Percentiles rank a stretch among this genome's conserved stretches.
These are phyloP conservation scores for Microdochium nivale DNA, from an alignment of 2,329 filamentous ascomycete species.

Conservation along the genomic window DNA sequence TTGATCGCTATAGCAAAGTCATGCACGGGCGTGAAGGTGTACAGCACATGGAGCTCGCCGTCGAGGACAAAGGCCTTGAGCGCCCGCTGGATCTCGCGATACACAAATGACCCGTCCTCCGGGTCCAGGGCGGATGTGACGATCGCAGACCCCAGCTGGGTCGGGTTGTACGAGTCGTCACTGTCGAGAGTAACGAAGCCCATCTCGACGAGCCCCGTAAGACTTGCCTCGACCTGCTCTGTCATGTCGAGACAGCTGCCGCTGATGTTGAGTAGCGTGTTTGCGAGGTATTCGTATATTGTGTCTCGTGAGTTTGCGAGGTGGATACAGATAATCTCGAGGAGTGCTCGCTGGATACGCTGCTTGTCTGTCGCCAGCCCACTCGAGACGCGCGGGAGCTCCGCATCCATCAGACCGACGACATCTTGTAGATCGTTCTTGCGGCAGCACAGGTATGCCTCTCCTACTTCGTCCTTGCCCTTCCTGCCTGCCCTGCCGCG, in stretches of 20 bases:
- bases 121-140: slow-evolving; percentile 66
- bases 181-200: slow-evolving; percentile 45
- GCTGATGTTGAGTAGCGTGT: slow-evolving; percentile 57
- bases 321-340: slow-evolving; percentile 62
- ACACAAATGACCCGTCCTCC: slow-evolving; percentile 65
- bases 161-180: slow-evolving; percentile 47
- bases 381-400: slow-evolving; percentile 61
- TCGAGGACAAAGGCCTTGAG: slow-evolving; percentile 71
- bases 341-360: slow-evolving; percentile 61
- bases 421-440: slow-evolving; percentile 61
- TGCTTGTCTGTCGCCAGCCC: slow-evolving; percentile 59
- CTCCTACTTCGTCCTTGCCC: slow-evolving; percentile 68
- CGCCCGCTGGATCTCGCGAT: slow-evolving; percentile 59
- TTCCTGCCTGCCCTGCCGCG: slow-evolving; percentile 69
- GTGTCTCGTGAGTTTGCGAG: slow-evolving; percentile 57
- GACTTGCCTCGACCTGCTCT: slow-evolving; percentile 46
- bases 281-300: slow-evolving; percentile 59
- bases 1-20: slow-evolving; percentile 48
- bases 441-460: slow-evolving; percentile 69
- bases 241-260: slow-evolving; percentile 39
- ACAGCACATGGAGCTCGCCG: slow-evolving; percentile 71
- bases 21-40: slow-evolving; percentile 68
- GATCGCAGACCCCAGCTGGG: slow-evolving; percentile 59
- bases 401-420: slow-evolving; percentile 61
- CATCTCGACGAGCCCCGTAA: slow-evolving; percentile 46